phyloP scores from a whole-genome alignment of 148 eudicot genomes.

The Arbutus unedo region DNA sequence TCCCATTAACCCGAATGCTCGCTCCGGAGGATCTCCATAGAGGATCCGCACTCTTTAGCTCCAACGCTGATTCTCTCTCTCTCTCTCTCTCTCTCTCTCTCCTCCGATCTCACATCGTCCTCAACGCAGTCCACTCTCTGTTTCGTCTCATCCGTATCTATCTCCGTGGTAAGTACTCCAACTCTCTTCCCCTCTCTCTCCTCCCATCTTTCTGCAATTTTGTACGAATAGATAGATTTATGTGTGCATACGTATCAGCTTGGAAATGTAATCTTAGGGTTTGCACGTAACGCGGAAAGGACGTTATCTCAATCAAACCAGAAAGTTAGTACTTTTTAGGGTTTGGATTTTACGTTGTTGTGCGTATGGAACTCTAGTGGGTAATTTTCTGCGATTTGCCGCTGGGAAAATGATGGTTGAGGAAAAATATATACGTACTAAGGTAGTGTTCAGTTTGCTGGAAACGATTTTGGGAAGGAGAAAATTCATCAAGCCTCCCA shows the following conservation, averaged over 20 bases:
- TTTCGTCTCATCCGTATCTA: too few relatives aligned
- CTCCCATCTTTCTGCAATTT: background rate
- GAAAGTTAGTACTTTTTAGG: background rate
- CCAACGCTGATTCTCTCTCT: background rate
- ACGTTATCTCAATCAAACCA: background rate
- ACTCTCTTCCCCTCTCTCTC: background rate
- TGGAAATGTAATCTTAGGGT: slow-evolving; percentile 11
- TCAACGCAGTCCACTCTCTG: background rate
- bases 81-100: background rate
- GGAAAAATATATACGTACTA: too few relatives aligned
- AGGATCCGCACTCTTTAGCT: background rate
- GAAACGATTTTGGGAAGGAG: too few relatives aligned
- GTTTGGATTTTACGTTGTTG: background rate
- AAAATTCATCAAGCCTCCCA: too few relatives aligned
- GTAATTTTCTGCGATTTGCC: too few relatives aligned
- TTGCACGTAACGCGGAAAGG: background rate
- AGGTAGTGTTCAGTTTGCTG: too few relatives aligned
- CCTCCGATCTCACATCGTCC: background rate
- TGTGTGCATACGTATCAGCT: background rate
- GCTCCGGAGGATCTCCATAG: too few relatives aligned
- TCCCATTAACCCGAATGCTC: too few relatives aligned
- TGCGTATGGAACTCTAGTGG: too few relatives aligned
- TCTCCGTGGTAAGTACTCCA: background rate
- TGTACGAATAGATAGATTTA: background rate
- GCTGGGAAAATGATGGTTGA: too few relatives aligned